Base-by-base conservation (phyloP, 1,284 basidiomycete species). In the Phellopilus nigrolimitatus region DNA sequence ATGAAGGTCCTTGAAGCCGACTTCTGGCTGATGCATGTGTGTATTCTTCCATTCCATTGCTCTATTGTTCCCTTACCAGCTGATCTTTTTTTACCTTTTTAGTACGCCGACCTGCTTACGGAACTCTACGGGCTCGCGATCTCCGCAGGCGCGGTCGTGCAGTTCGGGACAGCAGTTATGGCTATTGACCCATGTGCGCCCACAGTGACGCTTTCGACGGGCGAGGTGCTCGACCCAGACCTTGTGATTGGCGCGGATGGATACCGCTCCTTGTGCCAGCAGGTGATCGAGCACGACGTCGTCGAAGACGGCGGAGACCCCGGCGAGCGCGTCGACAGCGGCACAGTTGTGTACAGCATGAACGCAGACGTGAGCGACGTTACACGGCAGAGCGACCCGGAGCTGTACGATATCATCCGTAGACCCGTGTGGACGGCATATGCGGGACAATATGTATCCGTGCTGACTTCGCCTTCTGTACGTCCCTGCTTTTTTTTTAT, bases 201-300 rank as follows among this genome's bases (percentile, higher is more conserved):
- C 52, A 49, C 49, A 17, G 63, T 77, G 17, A 70, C 59, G 0
- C 63, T 84, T 10, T 64, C 68, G 8, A 70, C 70, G 3, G 80
- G 82, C 6, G 70, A 74, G 47, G 63, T 64, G 12, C 49, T 82
- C 38, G 54, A 59, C 1, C 78, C 72, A 6, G 78, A 86, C 58
- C 69, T 85, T n/a, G 70, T 86, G 44, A 66, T 87, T 31, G 83
- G 81, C 15, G 82, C 84, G 0, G 84, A 85, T 57, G 84, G 84
- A 5, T 64, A 66, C 12, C 57, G 57, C 34, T 75, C 71, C 4
- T 46, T 68, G 15, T 65, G 63, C 22, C 66, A 72, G 19, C 57
- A 63, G 43, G 49, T 65, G 13, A 59, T 73, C 13, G 28, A 54
- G 55, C 17, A 64, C 61, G 31, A 58, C 51, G 40, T 51, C 19